Base-by-base conservation (phyloP, 495 filamentous ascomycete genomes). In the Antarctomyces pellizariae region DNA sequence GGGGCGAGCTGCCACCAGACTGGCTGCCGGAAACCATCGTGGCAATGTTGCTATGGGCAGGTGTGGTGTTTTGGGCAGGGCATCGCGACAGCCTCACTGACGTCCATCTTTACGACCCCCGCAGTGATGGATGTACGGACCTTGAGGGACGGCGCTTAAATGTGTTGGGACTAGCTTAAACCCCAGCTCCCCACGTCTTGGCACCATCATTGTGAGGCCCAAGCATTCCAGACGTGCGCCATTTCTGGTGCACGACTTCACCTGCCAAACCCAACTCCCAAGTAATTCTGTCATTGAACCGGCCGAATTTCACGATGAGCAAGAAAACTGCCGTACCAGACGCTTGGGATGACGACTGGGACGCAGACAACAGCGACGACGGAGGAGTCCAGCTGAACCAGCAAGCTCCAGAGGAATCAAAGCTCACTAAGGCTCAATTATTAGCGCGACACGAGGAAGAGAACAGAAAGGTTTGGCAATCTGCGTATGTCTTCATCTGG, bases 261-360 rank as follows among this genome's bases (percentile, higher is more conserved):
- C 7, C 19, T 11, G 7, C 7, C 19, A 7, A 22, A 7, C 19
- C 7, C 19, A 11, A 7, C 19, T 7, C 11, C 7, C 7, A 22
- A 7, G 19, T 7, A 11, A 7, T 22, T 11, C 19, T 11, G 7
- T 11, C 11, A 7, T 22, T 22, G 7, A 22, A 22, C 19, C 19
- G 11, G 7, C 19, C 19, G 19, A 7, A 22, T 11, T 22, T 11
- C 19, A 22, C 19, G 7, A 44, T 44, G 41, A 26, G 20, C 28
- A 44, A 38, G 18, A 41, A 44, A 29, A 11, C 26, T 8, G 25
- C 27, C 17, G 23, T 68, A 31, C 71, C 77, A 16, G 68, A 90
- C 44, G 79, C 76, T 24, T 92, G 82, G 82, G 82, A 79, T 31
- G 78, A 84, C 36, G 76, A 91, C 39, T 92, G 79, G 78, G 75